Evolutionary conservation across 495 filamentous ascomycete genomes (phyloP).

Genomic region (Tuber umbilicatum): DNA sequence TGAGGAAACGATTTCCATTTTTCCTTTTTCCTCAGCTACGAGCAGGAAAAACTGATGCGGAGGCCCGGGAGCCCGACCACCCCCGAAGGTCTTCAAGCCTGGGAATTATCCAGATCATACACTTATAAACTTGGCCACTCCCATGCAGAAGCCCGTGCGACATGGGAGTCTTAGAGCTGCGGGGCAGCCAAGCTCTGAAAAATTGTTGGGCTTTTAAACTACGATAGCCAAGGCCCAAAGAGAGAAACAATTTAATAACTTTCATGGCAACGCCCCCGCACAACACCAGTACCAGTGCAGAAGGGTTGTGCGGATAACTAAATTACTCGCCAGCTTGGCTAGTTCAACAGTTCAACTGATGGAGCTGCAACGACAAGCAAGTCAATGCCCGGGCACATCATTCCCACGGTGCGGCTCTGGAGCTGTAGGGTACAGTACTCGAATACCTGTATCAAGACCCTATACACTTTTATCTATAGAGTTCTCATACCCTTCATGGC

Average conservation of each 20-base stretch:
- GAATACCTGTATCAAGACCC: neutral
- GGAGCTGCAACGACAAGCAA: neutral
- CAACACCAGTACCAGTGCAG: no score
- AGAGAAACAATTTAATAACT: neutral
- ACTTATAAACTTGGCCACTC: neutral
- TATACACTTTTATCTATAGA: no score
- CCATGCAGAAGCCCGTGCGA: neutral
- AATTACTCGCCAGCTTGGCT: neutral
- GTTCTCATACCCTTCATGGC: no score
- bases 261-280: neutral
- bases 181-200: neutral
- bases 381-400: neutral
- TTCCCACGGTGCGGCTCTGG: neutral
- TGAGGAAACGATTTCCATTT: neutral
- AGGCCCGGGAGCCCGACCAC: neutral
- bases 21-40: neutral
- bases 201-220: neutral
- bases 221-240: neutral
- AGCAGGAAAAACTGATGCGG: neutral
- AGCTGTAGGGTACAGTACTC: neutral
- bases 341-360: neutral
- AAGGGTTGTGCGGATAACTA: neutral
- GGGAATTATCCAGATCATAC: neutral
- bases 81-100: neutral
- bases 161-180: neutral